Evolutionary conservation across 495 filamentous ascomycete species (phyloP).

Genomic region (Podospora pseudoanserina): DNA sequence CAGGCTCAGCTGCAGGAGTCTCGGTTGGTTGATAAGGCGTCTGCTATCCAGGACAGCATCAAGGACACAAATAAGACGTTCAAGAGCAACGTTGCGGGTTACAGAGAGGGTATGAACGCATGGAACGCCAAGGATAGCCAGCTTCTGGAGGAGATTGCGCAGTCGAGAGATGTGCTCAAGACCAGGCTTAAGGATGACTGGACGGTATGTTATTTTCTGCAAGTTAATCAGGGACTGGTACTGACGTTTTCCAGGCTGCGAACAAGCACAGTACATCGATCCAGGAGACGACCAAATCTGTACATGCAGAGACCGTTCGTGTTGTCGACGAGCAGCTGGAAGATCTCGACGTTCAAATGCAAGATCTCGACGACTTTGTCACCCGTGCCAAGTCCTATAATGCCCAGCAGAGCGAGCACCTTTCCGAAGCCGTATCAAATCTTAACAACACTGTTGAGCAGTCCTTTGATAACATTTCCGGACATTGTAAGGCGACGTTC

Average conservation of each 20-base stretch:
- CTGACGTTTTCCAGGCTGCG: constrained; percentile 54
- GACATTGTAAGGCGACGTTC: constrained; percentile 59
- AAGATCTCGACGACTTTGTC: constrained; percentile 84
- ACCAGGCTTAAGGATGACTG: constrained; percentile 82
- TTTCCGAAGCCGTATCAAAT: constrained; percentile 55
- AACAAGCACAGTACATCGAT: constrained; percentile 77
- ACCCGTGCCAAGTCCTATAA: constrained; percentile 80
- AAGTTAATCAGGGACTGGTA: constrained; percentile 8
- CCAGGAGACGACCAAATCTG: constrained; percentile 73
- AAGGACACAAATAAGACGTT: constrained; percentile 57
- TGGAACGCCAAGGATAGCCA: constrained; percentile 69
- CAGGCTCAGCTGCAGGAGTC: constrained; percentile 68
- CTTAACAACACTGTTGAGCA: constrained; percentile 62
- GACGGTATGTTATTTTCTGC: constrained; percentile 49
- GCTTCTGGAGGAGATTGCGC: constrained; percentile 65
- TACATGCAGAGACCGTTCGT: constrained; percentile 85
- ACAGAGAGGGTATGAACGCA: constrained; percentile 66
- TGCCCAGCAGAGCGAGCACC: constrained; percentile 63
- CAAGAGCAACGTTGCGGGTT: constrained; percentile 59
- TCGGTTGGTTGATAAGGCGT: constrained; percentile 62
- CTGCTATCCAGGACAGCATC: constrained; percentile 59
- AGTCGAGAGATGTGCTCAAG: constrained; percentile 73
- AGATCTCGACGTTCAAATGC: constrained; percentile 82
- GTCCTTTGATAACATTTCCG: constrained; percentile 65
- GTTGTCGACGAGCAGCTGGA: constrained; percentile 87